Percentiles rank a stretch among this genome's conserved stretches.
These are phyloP conservation scores for Scutellaria barbata DNA, from an alignment of 257 asterid species.

Conservation along the genomic window DNA sequence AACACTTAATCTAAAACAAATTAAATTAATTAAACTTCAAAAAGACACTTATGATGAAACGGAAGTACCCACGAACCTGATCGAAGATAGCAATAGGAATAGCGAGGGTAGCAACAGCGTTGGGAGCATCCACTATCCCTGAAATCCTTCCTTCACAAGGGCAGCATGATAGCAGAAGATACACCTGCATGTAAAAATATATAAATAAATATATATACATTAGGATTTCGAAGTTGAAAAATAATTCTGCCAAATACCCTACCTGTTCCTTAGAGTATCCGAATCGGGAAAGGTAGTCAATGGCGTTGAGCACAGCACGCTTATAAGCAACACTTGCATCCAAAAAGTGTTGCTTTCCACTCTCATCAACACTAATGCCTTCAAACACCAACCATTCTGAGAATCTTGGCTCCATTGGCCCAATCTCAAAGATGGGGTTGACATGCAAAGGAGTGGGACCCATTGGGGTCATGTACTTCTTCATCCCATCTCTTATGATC, in stretches of 20 bases:
- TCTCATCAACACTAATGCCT: slow-evolving; percentile 95
- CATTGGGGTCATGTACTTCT: slow-evolving; percentile 95
- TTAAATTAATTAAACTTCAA: too few relatives aligned
- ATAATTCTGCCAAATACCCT: too few relatives aligned
- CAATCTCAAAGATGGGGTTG: slow-evolving; percentile 93
- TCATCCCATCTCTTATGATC: slow-evolving; percentile 91
- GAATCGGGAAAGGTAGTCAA: slow-evolving; percentile 81
- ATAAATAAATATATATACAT: too few relatives aligned
- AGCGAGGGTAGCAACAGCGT: slow-evolving; percentile 92
- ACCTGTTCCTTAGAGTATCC: slow-evolving; percentile 95
- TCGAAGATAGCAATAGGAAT: slow-evolving; percentile 87
- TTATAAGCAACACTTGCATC: slow-evolving; percentile 91
- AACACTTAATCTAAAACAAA: too few relatives aligned
- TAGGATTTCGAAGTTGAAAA: too few relatives aligned
- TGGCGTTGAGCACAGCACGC: slow-evolving; percentile 93
- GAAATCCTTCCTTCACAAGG: slow-evolving; percentile 99
- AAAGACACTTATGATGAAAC: too few relatives aligned
- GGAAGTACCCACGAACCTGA: slow-evolving; percentile 53
- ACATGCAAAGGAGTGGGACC: slow-evolving; percentile 90
- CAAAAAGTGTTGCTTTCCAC: slow-evolving; percentile 84
- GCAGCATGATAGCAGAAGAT: slow-evolving; percentile 92
- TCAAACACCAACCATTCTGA: slow-evolving; percentile 96
- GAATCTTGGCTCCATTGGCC: slow-evolving; percentile 91
- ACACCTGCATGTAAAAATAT: slow-evolving; percentile 46
- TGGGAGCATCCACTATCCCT: slow-evolving; percentile 92